A percentile compares a stretch with the other conserved stretches of the same genome.
These are phyloP conservation scores for Candida nonsorbophila DNA, from an alignment of 805 yeast species.

Conservation along the genomic window DNA sequence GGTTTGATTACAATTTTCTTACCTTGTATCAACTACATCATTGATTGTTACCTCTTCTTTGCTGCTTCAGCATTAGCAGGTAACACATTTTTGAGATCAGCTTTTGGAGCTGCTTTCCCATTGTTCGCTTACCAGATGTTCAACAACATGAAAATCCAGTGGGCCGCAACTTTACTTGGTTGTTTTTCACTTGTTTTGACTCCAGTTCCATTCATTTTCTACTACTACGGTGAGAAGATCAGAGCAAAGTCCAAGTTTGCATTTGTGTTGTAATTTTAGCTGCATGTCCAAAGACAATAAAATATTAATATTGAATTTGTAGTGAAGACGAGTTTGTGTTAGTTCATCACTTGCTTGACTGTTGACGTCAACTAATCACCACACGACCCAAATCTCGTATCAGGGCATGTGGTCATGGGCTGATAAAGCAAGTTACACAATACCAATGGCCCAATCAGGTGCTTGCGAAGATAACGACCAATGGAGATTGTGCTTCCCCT, in stretches of 20 bases:
- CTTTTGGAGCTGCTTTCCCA: slow-evolving; percentile 60
- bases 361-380: background rate
- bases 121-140: slow-evolving; percentile 52
- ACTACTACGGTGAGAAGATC: slow-evolving; percentile 39
- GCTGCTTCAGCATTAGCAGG: slow-evolving; percentile 67
- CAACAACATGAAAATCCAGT: slow-evolving; percentile 41
- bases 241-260: slow-evolving; percentile 14
- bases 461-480: too few species aligned
- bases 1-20: slow-evolving; percentile 56
- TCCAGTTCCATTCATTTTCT: slow-evolving; percentile 55
- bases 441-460: too few species aligned
- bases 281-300: too few species aligned
- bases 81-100: slow-evolving; percentile 53
- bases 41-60: slow-evolving; percentile 52
- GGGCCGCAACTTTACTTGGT: slow-evolving; percentile 54
- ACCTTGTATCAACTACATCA: slow-evolving; percentile 54
- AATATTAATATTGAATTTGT: background rate
- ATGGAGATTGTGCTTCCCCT: too few species aligned
- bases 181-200: slow-evolving; percentile 46
- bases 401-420: too few species aligned
- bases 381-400: too few species aligned
- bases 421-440: too few species aligned
- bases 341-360: background rate
- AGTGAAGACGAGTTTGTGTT: background rate
- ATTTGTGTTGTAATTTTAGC: slow-evolving; percentile 5